Evolutionary conservation across 768 basidiomycete species (phyloP).

Genomic region (Phaeolepiota aurea): DNA sequence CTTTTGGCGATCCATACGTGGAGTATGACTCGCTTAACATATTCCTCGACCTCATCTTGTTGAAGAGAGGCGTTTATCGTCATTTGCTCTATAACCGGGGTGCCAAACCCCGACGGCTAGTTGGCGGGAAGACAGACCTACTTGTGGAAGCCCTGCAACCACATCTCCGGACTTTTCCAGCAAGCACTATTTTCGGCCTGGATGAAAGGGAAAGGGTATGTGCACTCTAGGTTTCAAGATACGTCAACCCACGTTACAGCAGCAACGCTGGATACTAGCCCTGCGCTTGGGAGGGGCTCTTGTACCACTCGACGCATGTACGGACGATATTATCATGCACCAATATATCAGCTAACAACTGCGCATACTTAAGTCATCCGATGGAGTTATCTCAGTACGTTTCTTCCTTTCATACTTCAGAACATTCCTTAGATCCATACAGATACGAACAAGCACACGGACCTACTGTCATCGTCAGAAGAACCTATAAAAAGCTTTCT

Average conservation of each 20-base stretch:
- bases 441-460: constrained; percentile 31
- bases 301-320: constrained; percentile 67
- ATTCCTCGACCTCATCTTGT: constrained; percentile 70
- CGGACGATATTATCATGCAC: constrained; percentile 25
- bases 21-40: constrained; percentile 73
- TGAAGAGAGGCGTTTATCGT: constrained; percentile 75
- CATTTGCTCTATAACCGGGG: constrained; percentile 80
- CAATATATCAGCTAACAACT: constrained; percentile 5
- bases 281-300: constrained; percentile 49
- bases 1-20: constrained; percentile 81
- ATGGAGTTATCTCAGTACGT: constrained; percentile 63
- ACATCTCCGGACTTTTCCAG: too few relatives aligned
- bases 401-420: neutral
- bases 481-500: constrained; percentile 42
- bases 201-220: constrained; percentile 8
- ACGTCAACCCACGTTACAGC: neutral
- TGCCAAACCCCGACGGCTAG: constrained; percentile 46
- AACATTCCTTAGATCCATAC: neutral
- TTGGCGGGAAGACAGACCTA: constrained; percentile 6
- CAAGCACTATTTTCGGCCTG: neutral
- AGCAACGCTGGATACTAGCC: constrained; percentile 59
- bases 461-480: constrained; percentile 41
- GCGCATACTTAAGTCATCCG: constrained; percentile 49
- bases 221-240: too few relatives aligned
- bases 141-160: constrained; percentile 8